Evolutionary conservation across 192 early-diverging fungal genomes (phyloP), one percentile per base, ranked within the genome.

Genomic region (Coemansia sp.): DNA sequence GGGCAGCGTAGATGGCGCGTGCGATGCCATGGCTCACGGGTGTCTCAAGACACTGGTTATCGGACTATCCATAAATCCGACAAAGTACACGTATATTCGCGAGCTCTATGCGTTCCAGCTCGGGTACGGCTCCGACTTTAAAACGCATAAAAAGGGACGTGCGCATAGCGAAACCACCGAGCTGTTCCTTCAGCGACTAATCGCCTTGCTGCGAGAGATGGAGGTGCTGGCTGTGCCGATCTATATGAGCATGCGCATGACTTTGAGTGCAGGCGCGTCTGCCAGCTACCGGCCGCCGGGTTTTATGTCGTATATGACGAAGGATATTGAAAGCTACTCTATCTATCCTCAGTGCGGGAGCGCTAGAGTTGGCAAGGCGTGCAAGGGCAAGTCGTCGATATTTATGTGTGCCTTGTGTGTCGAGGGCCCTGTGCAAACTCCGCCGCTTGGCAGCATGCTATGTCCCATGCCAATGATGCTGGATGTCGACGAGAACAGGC

Each of bases 21-120:
- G 74, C 32, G 62, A 71, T 39, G 71, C 65, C 0, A 43, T 77
- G 10, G 53, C 58, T 15, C 66, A 61, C 14, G 53, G 57, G 14
- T 42, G 25, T 17, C 12, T 76, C 11, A 68, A 73, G 29, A 62
- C 71, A 7, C 53, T 82, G 45, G 74, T 68, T 4, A 38, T 82
- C 15, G 79, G 79, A 10, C 32, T 82, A 35, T 76, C 74, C 0
- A 42, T 77, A 4, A 43, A 63, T 14, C 60, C 68, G 0, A 31
- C 31, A 17, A 65, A 73, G 19, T 41, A 67, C 24, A 59, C 65
- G 11, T 77, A 60, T 60, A 66, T 82, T 5, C 74, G 79, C 38
- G 79, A 82, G 46, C 56, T 82, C 19, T 82, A 82, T 64, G 74
- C 79, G 10, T 82, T 82, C 49, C 69, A 73, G 37, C 62, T 73